Conservation (phyloP, 2,329 filamentous ascomycete species). For the Hirsutella rhossiliensis region DNA sequence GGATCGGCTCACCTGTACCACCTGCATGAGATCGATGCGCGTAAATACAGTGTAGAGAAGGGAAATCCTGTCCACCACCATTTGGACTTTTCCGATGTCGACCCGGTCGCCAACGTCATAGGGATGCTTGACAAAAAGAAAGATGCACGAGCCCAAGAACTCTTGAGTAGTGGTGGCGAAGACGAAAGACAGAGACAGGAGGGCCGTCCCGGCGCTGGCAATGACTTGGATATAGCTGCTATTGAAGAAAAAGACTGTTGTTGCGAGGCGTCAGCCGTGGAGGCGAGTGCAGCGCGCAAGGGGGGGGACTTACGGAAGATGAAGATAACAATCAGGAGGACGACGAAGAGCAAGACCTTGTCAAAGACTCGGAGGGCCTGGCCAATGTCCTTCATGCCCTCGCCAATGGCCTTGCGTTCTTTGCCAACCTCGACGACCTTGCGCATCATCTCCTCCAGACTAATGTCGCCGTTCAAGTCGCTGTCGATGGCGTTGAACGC, state of each 20-base stretch:
- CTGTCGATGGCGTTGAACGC: conserved; percentile 71
- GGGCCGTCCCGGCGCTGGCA: conserved; percentile 78
- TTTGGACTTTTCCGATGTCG: conserved; percentile 57
- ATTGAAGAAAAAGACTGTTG: conserved; percentile 73
- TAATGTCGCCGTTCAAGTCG: conserved; percentile 88
- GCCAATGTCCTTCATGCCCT: conserved; percentile 95
- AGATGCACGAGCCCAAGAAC: conserved; percentile 95
- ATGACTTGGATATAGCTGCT: conserved; percentile 75
- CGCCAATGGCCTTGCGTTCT: conserved; percentile 76
- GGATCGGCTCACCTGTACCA: conserved; percentile 38
- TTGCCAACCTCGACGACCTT: conserved; percentile 75
- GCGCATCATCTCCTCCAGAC: conserved; percentile 87
- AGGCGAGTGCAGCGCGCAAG: background rate
- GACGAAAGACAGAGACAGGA: conserved; percentile 93
- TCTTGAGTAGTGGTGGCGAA: conserved; percentile 89
- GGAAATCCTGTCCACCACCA: conserved; percentile 88
- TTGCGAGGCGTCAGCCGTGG: background rate
- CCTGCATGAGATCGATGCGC: conserved; percentile 68
- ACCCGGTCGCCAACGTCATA: conserved; percentile 94
- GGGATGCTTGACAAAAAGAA: conserved; percentile 96
- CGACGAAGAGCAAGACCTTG: conserved; percentile 69
- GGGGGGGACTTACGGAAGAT: conserved; percentile 53
- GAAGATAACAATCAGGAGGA: conserved; percentile 69
- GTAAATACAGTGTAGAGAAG: conserved; percentile 88
- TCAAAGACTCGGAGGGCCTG: conserved; percentile 89